A percentile compares a stretch with the other conserved stretches of the same genome.
Evolutionary conservation across 805 yeast genomes (phyloP).

Genomic region (Diddensiella santjacobensis): DNA sequence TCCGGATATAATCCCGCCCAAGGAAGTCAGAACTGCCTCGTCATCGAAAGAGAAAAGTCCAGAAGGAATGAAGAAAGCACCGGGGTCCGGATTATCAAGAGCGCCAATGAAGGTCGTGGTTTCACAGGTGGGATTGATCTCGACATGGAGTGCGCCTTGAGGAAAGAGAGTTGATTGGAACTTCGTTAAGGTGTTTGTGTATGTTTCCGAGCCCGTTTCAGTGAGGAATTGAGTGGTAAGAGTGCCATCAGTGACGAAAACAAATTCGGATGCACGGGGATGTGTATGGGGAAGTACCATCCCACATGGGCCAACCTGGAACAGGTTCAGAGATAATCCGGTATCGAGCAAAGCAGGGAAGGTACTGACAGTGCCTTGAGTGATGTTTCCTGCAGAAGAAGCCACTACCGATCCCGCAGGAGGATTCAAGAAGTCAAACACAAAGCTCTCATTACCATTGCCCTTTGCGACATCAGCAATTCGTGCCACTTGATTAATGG

Average conservation of each 20-base stretch:
- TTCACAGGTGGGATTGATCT: constrained; percentile 21
- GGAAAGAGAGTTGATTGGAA: constrained; percentile 21
- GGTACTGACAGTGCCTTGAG: constrained; percentile 12
- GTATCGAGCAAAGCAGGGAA: constrained; percentile 21
- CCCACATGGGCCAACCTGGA: constrained; percentile 21
- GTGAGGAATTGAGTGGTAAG: constrained; percentile 19
- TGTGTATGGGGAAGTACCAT: constrained; percentile 21
- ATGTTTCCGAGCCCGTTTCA: constrained; percentile 18
- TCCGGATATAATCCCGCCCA: constrained; percentile 16
- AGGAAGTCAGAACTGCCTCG: constrained; percentile 10
- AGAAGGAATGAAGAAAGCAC: constrained; percentile 17
- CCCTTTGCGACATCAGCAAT: constrained; percentile 11
- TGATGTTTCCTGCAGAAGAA: constrained; percentile 14
- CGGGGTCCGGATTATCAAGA: constrained; percentile 21
- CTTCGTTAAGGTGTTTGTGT: constrained; percentile 8
- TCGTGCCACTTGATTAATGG: constrained; percentile 14
- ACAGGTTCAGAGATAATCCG: constrained; percentile 14
- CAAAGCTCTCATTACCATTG: constrained; percentile 19
- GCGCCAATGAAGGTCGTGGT: constrained; percentile 16
- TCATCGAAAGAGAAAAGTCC: constrained; percentile 20
- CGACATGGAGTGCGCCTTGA: constrained; percentile 20
- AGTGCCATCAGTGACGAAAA: constrained; percentile 20
- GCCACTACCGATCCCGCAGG: constrained; percentile 15
- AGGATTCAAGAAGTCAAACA: constrained; percentile 20
- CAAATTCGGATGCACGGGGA: constrained; percentile 20